Evolutionary conservation across 2,329 filamentous ascomycete genomes (phyloP), one percentile per base, ranked within the genome.

Genomic region (Drechslerella dactyloides): DNA sequence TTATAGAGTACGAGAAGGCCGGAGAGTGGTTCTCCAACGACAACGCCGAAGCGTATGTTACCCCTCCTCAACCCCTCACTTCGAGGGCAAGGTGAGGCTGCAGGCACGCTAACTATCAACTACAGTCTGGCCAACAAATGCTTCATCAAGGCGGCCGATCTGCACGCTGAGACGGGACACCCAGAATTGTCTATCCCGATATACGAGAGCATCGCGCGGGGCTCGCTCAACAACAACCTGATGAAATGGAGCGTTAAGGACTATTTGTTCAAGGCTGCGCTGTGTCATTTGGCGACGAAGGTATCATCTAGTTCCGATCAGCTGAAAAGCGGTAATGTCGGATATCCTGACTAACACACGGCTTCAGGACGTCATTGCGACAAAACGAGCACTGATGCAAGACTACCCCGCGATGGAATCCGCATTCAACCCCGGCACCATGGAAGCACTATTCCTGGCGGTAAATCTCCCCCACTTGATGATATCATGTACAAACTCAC

Each of bases 201-300:
- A 75, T 97, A 90, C 81, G 93, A 97, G 80, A 88, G 89, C 77
- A 91, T 97, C 54, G 90, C 91, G 46, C 84, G 86, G 65, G 85
- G 86, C 48, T 89, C 89, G 37, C 87, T 96, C 77, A 88, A 88
- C 80, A 97, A 96, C 83, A 94, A 96, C 80, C 83, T 96, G 68
- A 93, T 96, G 90, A 90, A 89, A 79, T 96, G 91, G 86, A 91
- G 87, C 53, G 91, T 97, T 74, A 97, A 97, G 81, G 92, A 97
- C 75, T 97, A 97, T 82, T 88, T 97, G 78, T 85, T 97, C 78
- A 96, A 97, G 82, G 91, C 91, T 0, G 93, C 92, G 33, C 90
- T 97, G 78, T 97, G 93, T 82, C 89, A 96, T 79, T 84, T 97
- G 40, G 87, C 86, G 61, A 84, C 85, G n/a, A 83, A 82, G 64